A percentile compares a stretch with the other conserved stretches of the same genome.
These are phyloP conservation scores for Aspergillus taichungensis DNA, from an alignment of 495 filamentous ascomycete species.

Conservation along the genomic window DNA sequence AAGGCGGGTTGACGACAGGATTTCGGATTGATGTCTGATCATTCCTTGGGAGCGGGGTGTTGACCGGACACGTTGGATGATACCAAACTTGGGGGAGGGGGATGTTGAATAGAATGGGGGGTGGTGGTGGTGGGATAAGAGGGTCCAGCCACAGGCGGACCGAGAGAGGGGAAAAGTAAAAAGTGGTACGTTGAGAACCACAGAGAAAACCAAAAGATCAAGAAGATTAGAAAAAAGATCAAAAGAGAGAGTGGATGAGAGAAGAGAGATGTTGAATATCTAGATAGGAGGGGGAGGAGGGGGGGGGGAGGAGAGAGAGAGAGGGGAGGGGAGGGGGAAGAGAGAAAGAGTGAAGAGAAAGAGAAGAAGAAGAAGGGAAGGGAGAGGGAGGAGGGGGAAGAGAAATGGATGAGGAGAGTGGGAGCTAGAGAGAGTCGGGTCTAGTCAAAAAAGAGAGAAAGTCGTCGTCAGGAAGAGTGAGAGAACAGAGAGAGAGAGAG, in stretches of 20 bases:
- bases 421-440: conserved; percentile 2
- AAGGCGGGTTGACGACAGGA: conserved; percentile 38
- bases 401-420: conserved; percentile 17
- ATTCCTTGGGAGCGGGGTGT: conserved; percentile 36
- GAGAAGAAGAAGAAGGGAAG: conserved; percentile 16
- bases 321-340: conserved; percentile 12
- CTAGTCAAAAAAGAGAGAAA: conserved; percentile 13
- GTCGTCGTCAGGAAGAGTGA: no score
- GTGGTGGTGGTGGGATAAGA: conserved; percentile 32
- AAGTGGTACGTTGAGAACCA: conserved; percentile 10
- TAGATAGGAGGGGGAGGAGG: conserved; percentile 22
- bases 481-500: conserved; percentile 8
- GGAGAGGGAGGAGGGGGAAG: conserved; percentile 22
- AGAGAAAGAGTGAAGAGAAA: conserved; percentile 16
- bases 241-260: conserved; percentile 30
- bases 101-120: conserved; percentile 13
- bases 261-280: conserved; percentile 27
- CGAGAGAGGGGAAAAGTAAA: conserved; percentile 26
- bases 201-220: conserved; percentile 27
- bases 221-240: conserved; percentile 18
- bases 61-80: no score
- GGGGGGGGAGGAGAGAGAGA: conserved; percentile 21
- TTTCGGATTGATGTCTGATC: conserved; percentile 40
- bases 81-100: no score
- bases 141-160: conserved; percentile 46